Evolutionary conservation across 2,329 filamentous ascomycete species (phyloP).

Genomic region (Hysterium pulicare): DNA sequence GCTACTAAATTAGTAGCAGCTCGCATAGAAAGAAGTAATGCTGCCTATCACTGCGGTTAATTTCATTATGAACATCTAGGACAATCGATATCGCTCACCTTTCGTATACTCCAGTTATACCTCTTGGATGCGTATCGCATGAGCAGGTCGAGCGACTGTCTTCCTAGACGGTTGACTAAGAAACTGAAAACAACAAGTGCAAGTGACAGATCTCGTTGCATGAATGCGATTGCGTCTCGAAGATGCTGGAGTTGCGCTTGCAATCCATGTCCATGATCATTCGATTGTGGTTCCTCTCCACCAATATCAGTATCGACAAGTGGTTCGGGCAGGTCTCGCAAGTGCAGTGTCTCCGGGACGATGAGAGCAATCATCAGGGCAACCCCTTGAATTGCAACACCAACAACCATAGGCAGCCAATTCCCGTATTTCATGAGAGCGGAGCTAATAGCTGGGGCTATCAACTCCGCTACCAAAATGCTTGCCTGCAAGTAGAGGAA

Average conservation of each 20-base stretch:
- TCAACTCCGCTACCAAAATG: slow-evolving; percentile 31
- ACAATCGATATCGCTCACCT: slow-evolving; percentile 11
- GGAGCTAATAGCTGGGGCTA: slow-evolving; percentile 32
- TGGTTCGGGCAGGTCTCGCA: slow-evolving; percentile 30
- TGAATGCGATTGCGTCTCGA: slow-evolving; percentile 36
- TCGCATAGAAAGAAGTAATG: slow-evolving; percentile 44
- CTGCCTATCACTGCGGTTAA: slow-evolving; percentile 15
- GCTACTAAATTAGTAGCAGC: slow-evolving; percentile 47
- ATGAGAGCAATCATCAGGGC: slow-evolving; percentile 25
- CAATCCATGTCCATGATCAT: slow-evolving; percentile 17
- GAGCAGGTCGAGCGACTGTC: slow-evolving; percentile 46
- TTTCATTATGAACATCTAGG: neutral
- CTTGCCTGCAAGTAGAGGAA: slow-evolving; percentile 27
- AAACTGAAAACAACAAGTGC: slow-evolving; percentile 44
- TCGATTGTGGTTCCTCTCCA: slow-evolving; percentile 6
- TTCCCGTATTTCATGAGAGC: slow-evolving; percentile 31
- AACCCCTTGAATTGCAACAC: slow-evolving; percentile 25
- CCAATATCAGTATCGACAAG: slow-evolving; percentile 11
- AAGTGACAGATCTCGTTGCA: slow-evolving; percentile 40
- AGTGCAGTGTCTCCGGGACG: slow-evolving; percentile 33
- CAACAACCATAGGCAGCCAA: slow-evolving; percentile 31
- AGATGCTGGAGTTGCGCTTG: slow-evolving; percentile 34
- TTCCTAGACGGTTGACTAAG: slow-evolving; percentile 47
- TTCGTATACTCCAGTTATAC: slow-evolving; percentile 48
- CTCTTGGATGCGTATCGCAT: slow-evolving; percentile 53